Base-by-base conservation (phyloP, 2,329 filamentous ascomycete species). In the Colletotrichum ledebouriae region DNA sequence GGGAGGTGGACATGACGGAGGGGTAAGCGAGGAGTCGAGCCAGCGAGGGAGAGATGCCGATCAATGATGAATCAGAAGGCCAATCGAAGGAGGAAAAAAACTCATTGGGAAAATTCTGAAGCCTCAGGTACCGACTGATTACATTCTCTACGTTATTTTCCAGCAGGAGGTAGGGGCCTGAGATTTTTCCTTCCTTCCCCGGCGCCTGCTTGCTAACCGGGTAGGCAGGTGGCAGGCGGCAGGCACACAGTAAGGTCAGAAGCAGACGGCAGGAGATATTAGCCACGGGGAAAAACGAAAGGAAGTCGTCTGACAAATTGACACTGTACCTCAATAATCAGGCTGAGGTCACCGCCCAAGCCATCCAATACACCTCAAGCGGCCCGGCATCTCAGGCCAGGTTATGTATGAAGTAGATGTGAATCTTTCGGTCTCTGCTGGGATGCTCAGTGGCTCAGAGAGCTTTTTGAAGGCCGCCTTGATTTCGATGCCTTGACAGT, bases 341-440 rank as follows among this genome's bases (percentile, higher is more conserved):
- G 59, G 63, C 50, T 57, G 34, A 25, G 20, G 22, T 62, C 50
- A 59, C 58, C 63, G 58, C 59, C 63, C 59, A 63, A 64, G 55
- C 63, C 52, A 50, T 59, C 42, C 6, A 10, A n/a, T 42, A 42
- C 25, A 25, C 12, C 39, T 42, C n/a, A 42, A 5, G 25, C 4
- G 25, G 25, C 25, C 25, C 25, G 52, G 52, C 49, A 53, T 29
- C 25, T 53, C 25, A 33, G 25, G 49, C 49, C 29, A 29, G 10
- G 49, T 12, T 42, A 62, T 4, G 3, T 42, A 62, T 17, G 17
- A 17, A 29, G 39, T 47, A 46, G 47, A 29, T 33, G 39, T 47
- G 47, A 44, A 52, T 47, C 56, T 39, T 53, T 47, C 39, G 47
- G 63, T 65, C 57, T 25, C 39, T 20, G 20, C 47, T 47, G 63